A percentile compares a stretch with the other conserved stretches of the same genome.
phyloP scores from a whole-genome alignment of 768 basidiomycete species.

The Amanita inopinata region DNA sequence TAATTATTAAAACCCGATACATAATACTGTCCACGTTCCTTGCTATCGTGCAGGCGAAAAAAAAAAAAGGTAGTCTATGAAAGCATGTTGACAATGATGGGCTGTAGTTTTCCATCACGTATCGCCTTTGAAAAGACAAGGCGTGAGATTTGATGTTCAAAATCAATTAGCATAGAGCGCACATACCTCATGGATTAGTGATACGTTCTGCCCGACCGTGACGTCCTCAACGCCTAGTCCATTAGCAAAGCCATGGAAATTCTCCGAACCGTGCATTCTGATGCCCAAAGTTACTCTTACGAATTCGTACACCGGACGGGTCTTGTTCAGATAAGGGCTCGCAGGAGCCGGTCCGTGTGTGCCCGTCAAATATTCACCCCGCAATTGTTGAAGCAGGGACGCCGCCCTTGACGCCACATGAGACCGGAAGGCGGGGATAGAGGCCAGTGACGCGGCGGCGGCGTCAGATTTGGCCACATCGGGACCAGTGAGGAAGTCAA shows the following conservation, averaged over 20 bases:
- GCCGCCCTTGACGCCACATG: constrained; percentile 39
- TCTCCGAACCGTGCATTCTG: constrained; percentile 72
- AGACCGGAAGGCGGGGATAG: constrained; percentile 46
- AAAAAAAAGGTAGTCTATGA: constrained; percentile 14
- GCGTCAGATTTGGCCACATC: constrained; percentile 21
- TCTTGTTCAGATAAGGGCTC: constrained; percentile 53
- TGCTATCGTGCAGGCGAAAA: not conserved
- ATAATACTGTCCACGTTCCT: no score
- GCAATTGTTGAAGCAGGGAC: constrained; percentile 35
- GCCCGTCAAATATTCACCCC: constrained; percentile 49
- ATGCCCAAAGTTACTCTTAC: constrained; percentile 65
- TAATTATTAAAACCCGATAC: not conserved
- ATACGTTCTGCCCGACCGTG: constrained; percentile 62
- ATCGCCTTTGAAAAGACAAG: constrained; percentile 29
- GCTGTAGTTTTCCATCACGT: constrained; percentile 42
- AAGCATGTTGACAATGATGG: constrained; percentile 33
- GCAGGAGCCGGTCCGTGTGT: constrained; percentile 58
- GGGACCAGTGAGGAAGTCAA: constrained; percentile 48
- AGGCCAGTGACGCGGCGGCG: constrained; percentile 22
- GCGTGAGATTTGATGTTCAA: not conserved
- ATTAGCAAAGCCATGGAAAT: constrained; percentile 47
- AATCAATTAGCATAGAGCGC: constrained; percentile 16
- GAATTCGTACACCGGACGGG: constrained; percentile 68
- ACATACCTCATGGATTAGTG: constrained; percentile 66
- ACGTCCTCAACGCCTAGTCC: constrained; percentile 60